Evolutionary conservation across 345 rosid species (phyloP).

Genomic region (Sisymbrium irio): DNA sequence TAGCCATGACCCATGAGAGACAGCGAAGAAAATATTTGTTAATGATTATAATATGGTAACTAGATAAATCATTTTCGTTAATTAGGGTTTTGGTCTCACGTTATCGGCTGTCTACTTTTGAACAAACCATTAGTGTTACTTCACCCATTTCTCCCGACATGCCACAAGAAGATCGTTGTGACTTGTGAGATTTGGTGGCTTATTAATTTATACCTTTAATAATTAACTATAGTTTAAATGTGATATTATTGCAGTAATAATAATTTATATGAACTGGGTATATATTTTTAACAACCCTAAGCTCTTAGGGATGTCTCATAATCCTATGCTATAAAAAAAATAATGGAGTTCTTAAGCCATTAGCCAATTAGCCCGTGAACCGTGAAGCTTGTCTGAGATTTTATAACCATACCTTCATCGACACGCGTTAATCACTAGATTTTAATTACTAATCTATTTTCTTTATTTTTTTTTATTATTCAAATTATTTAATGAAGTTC

Average conservation of each 20-base stretch:
- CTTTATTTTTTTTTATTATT: background rate
- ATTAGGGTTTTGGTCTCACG: conserved; percentile 23
- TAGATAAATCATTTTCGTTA: background rate
- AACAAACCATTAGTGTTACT: conserved; percentile 32
- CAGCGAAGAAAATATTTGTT: conserved; percentile 1
- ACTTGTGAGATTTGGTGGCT: conserved; percentile 23
- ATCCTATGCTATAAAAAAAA: conserved; percentile 19
- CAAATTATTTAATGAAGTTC: background rate
- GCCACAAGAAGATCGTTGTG: conserved; percentile 29
- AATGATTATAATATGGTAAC: background rate
- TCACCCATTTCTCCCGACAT: conserved; percentile 36
- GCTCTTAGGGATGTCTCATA: conserved; percentile 17
- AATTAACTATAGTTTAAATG: background rate
- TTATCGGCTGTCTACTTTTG: conserved; percentile 37
- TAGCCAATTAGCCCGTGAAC: conserved; percentile 24
- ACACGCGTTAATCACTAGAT: conserved; percentile 27
- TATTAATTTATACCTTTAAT: conserved; percentile 10
- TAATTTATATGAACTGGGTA: conserved; percentile 6
- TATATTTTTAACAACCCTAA: conserved; percentile 23
- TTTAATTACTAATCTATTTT: background rate
- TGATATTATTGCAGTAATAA: background rate
- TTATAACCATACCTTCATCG: background rate
- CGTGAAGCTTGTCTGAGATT: conserved; percentile 17
- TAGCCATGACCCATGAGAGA: conserved; percentile 1
- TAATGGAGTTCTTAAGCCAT: background rate